Evolutionary conservation across 2,329 filamentous ascomycete genomes (phyloP), one percentile per base, ranked within the genome.

Genomic region (Dryadomyces quercus-mongolicae): DNA sequence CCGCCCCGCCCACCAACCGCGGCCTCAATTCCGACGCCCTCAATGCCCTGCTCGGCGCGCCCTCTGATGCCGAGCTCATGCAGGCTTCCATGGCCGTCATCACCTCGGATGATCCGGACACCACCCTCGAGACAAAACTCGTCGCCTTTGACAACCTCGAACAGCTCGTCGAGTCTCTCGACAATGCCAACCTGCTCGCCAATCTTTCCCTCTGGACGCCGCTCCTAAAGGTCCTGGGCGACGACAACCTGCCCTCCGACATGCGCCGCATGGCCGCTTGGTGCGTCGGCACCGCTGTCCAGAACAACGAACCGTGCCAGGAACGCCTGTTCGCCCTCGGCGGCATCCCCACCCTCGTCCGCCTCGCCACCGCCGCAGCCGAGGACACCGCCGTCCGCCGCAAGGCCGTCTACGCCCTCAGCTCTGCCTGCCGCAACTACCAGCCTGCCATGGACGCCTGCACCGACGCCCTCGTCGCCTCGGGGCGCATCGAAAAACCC

Each of bases 151-250:
- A 95, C 77, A 95, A 96, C 72, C 86, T 96, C 59, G 91, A 95
- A 72, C 88, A 95, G 69, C 75, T 95, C 56, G 85, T 96, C 63
- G 90, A 96, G 74, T 83, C 81, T 59, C 82, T 97, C 62, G 93
- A 98, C 75, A 98, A 98, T 68, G 92, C 93, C 56, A 98, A 97
- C 74, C 94, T 96, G 71, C 80, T 98, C 62, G 83, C 83, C 60
- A 79, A 79, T 31, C 73, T 96, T 20, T 78, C 78, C 7, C 76
- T 97, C 36, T 98, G 93, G 93, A 78, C 80, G 12, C 88, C 88
- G 10, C 74, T 98, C 43, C 73, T 96, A 12, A 70, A 75, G 9
- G 81, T 86, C 59, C 74, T 98, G 15, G 74, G 76, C 51, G 77
- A 84, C 63, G 74, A 78, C 12, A 85, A 31, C 38, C 34, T 22